These are phyloP conservation scores for Paramyrothecium sp. DNA, from an alignment of 2,329 filamentous ascomycete genomes.

Conservation along the genomic window DNA sequence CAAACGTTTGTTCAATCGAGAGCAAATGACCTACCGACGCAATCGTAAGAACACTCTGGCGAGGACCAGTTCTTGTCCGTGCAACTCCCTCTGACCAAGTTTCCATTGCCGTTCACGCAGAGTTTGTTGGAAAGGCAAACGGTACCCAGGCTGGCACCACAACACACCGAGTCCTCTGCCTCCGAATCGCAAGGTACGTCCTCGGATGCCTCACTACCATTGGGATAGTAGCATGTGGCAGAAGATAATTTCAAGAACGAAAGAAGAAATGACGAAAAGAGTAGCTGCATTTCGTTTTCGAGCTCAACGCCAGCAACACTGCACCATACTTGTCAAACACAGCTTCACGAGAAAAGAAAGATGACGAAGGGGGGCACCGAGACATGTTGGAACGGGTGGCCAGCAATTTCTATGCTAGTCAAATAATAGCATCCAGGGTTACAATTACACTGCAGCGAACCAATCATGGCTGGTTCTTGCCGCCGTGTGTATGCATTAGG, in stretches of 20 bases:
- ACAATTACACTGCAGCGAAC: background rate
- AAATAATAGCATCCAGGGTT: background rate
- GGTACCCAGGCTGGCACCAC: constrained; percentile 13
- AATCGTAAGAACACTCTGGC: constrained; percentile 11
- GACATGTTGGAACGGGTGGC: background rate
- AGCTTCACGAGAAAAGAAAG: background rate
- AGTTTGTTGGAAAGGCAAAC: constrained; percentile 19
- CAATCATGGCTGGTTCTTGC: background rate
- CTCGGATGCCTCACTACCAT: constrained; percentile 10
- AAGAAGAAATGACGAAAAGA: background rate
- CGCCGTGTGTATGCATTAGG: background rate
- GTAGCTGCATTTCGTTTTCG: background rate
- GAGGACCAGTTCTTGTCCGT: constrained; percentile 19
- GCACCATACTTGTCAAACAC: background rate
- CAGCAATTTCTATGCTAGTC: background rate
- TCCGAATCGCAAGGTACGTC: constrained; percentile 16
- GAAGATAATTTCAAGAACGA: background rate
- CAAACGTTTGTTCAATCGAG: background rate
- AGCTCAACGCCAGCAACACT: background rate
- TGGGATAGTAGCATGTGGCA: constrained; percentile 12
- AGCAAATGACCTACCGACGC: constrained; percentile 8
- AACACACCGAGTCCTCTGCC: constrained; percentile 16
- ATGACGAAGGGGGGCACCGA: background rate
- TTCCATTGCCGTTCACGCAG: constrained; percentile 14
- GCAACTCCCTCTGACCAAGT: constrained; percentile 18